Evolutionary conservation across 331 rosid species (phyloP).

Genomic region (Cydonia oblonga): DNA sequence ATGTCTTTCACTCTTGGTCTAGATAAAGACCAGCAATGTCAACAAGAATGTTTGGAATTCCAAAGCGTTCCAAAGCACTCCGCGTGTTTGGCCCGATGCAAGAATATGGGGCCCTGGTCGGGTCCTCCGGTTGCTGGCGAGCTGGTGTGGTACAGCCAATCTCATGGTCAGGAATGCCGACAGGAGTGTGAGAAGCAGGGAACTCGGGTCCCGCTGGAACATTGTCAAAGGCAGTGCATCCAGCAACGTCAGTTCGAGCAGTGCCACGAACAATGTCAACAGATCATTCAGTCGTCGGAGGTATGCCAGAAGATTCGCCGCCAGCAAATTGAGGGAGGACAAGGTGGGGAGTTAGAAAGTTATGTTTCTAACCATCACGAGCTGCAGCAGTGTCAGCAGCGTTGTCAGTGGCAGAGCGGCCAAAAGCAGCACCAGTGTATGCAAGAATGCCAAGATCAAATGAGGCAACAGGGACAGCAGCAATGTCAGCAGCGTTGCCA

Average conservation of each 20-base stretch:
- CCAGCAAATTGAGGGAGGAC: background rate
- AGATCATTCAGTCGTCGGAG: background rate
- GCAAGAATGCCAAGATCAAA: too few relatives aligned
- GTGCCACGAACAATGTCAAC: background rate
- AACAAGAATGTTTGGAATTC: background rate
- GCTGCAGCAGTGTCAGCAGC: background rate
- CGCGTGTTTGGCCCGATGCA: background rate
- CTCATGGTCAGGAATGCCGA: background rate
- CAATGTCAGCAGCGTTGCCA: too few relatives aligned
- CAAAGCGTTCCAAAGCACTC: background rate
- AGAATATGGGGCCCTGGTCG: background rate
- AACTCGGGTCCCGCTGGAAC: background rate
- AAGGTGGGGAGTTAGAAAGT: background rate
- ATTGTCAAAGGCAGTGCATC: background rate
- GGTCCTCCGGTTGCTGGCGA: background rate
- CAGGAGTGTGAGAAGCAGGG: background rate
- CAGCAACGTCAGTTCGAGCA: background rate
- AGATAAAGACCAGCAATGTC: conserved; percentile 7
- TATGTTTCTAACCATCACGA: background rate
- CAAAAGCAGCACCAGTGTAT: too few relatives aligned
- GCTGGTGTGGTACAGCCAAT: background rate
- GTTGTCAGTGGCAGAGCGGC: too few relatives aligned
- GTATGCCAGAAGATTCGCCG: background rate
- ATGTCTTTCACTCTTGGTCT: conserved; percentile 9
- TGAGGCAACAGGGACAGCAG: too few relatives aligned